phyloP scores from a whole-genome alignment of 192 early-diverging fungal species.

The Chytriomyces hyalinus region DNA sequence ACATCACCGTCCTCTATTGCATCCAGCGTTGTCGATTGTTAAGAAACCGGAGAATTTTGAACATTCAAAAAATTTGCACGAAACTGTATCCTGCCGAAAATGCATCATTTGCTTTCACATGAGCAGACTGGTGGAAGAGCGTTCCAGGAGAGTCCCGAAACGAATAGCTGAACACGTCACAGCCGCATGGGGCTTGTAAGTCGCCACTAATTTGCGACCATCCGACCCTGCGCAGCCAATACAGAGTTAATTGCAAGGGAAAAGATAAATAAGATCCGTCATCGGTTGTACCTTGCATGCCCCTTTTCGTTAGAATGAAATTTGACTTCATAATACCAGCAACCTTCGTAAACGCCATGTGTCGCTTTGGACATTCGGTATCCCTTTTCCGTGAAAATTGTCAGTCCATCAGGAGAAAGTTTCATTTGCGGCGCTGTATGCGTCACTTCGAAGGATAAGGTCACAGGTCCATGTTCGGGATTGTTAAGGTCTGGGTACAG shows the following conservation, averaged over 20 bases:
- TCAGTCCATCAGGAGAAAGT: slow-evolving; percentile 60
- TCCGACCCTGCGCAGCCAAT: slow-evolving; percentile 61
- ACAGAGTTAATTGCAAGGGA: slow-evolving; percentile 8
- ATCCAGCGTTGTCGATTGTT: not conserved
- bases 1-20: slow-evolving; percentile 47
- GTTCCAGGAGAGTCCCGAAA: slow-evolving; percentile 70
- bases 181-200: slow-evolving; percentile 77
- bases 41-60: not conserved
- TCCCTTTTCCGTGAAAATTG: slow-evolving; percentile 72
- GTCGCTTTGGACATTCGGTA: slow-evolving; percentile 79
- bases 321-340: slow-evolving; percentile 77
- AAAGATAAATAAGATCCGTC: too few relatives aligned
- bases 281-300: slow-evolving; percentile 46
- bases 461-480: slow-evolving; percentile 46
- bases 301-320: slow-evolving; percentile 58
- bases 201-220: slow-evolving; percentile 81
- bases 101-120: slow-evolving; percentile 2
- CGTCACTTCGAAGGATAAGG: slow-evolving; percentile 59
- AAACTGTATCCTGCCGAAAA: slow-evolving; percentile 51
- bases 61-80: not conserved
- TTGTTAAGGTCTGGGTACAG: slow-evolving; percentile 79
- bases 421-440: slow-evolving; percentile 73
- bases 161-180: slow-evolving; percentile 74
- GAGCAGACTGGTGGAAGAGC: slow-evolving; percentile 60
- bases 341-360: slow-evolving; percentile 73